phyloP scores from a whole-genome alignment of 2,329 filamentous ascomycete species.

The Sporothrix sp. region DNA sequence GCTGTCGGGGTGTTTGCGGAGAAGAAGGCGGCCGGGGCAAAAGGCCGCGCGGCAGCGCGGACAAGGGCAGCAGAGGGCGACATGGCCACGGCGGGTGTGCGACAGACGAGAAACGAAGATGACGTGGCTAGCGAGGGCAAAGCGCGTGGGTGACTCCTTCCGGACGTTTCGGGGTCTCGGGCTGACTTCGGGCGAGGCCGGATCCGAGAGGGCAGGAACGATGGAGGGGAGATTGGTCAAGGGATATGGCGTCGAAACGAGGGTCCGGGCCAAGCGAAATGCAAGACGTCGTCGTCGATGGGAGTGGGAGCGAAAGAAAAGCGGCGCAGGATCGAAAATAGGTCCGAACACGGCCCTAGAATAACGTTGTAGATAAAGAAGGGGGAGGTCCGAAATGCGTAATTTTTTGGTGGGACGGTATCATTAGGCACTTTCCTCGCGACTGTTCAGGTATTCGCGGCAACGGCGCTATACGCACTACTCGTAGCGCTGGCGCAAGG shows the following conservation, averaged over 20 bases:
- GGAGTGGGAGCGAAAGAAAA: background rate
- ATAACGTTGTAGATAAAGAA: background rate
- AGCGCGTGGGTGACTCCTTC: background rate
- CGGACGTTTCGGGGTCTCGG: conserved; percentile 1
- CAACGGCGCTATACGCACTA: too few species aligned
- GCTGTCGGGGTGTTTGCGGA: conserved; percentile 30
- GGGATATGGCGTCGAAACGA: background rate
- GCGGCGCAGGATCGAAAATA: too few species aligned
- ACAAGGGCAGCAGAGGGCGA: conserved; percentile 40
- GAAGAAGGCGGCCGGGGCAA: conserved; percentile 44
- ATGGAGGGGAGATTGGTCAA: background rate
- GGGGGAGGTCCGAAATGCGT: background rate
- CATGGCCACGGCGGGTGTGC: conserved; percentile 23
- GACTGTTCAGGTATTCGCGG: too few species aligned
- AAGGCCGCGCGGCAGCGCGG: conserved; percentile 44
- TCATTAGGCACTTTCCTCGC: background rate
- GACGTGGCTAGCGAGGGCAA: background rate
- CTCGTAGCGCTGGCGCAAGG: background rate
- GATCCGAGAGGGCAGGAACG: background rate
- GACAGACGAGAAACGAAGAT: background rate
- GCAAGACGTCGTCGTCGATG: background rate
- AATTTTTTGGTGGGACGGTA: conserved; percentile 3
- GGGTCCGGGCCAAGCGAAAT: background rate
- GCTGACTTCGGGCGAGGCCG: background rate
- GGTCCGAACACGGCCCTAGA: background rate